Evolutionary conservation across 2,329 filamentous ascomycete genomes (phyloP), one percentile per base, ranked within the genome.

Genomic region (Venturiaceae sp.): DNA sequence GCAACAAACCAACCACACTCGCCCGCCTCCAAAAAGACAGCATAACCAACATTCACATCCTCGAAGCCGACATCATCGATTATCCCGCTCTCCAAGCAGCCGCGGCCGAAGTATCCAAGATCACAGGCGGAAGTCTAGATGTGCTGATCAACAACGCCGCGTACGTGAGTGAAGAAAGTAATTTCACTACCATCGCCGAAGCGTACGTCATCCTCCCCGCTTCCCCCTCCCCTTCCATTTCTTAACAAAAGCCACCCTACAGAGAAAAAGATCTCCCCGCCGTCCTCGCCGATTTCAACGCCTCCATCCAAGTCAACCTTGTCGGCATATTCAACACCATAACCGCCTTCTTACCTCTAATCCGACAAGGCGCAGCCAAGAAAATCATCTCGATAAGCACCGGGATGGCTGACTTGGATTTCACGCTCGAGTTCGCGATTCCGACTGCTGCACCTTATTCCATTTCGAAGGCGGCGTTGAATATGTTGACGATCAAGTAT

Each of bases 31-130:
- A 58, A 11, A 63, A 61, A 28, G 65, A 67, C 32, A 53, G 53
- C 52, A 58, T 63, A 44, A 58, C 53, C 39, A 80, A 81, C 53
- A 66, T 82, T 52, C 71, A 75, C 59, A 69, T 81, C 60, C 26
- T 82, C 21, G 61, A 75, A 21, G 79, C 66, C 16, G 77, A 82
- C 58, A 63, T 81, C 36, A 23, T 67, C 9, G 67, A 75, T 60
- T 68, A 71, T 53, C 64, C 67, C 3, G 65, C 69, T 1, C 65
- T 81, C 14, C 70, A 77, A 67, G 33, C 47, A 53, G 66, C 65
- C 33, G 65, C 61, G 7, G 44, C 56, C 1, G 61, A 66, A 34
- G 58, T 59, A 5, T 53, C 64, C 8, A 64, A 63, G 11, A 61
- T 67, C 36, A 67, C 66, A 11, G 62, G 62, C 13, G 64, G 64